Evolutionary conservation across 23 red algal species (phyloP).

Genomic region (Gracilaria gracilis): DNA sequence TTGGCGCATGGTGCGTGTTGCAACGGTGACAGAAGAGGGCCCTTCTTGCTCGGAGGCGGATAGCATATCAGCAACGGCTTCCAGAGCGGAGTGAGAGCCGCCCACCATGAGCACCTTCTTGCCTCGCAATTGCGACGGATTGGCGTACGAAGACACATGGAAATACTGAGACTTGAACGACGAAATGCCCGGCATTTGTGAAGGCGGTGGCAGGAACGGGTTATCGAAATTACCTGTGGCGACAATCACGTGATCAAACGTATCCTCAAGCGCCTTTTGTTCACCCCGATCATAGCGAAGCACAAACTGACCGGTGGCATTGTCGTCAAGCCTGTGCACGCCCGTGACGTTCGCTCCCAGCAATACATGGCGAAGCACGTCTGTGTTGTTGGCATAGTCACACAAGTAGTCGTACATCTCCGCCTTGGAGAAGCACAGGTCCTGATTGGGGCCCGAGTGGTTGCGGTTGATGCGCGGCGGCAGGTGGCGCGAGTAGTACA

Average conservation of each 20-base stretch:
- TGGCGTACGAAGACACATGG: neutral
- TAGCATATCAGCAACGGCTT: constrained; percentile 31
- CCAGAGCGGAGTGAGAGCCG: constrained; percentile 21
- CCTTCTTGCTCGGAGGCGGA: neutral
- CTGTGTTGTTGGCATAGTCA: neutral
- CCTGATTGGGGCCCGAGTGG: neutral
- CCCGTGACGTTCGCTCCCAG: constrained; percentile 1
- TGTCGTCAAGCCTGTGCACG: neutral
- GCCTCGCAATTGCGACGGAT: constrained; percentile 3
- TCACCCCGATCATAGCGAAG: neutral
- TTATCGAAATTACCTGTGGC: constrained; percentile 11
- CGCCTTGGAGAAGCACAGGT: constrained; percentile 3
- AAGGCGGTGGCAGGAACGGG: neutral
- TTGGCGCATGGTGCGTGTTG: constrained; percentile 18
- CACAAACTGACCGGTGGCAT: neutral
- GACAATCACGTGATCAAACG: constrained; percentile 36
- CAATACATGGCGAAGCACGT: neutral
- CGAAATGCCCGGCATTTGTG: neutral
- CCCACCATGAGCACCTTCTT: constrained; percentile 23
- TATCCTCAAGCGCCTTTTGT: neutral
- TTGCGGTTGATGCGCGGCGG: neutral
- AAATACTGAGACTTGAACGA: neutral
- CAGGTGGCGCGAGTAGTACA: neutral
- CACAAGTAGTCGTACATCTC: constrained; percentile 10
- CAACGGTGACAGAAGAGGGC: neutral